These are phyloP conservation scores for Dryas integrifolia DNA, from an alignment of 331 rosid species.

Conservation along the genomic window DNA sequence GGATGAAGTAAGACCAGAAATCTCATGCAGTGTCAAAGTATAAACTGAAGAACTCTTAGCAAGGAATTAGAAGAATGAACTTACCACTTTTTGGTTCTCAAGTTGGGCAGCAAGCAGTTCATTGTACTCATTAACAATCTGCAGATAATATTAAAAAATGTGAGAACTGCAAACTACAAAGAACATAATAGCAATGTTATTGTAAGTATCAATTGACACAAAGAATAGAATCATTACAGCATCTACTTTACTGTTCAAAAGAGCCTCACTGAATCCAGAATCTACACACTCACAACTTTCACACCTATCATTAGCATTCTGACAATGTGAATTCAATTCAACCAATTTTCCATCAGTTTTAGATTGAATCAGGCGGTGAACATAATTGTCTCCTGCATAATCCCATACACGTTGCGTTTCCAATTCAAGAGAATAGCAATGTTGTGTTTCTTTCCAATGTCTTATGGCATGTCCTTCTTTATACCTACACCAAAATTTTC, in stretches of 20 bases:
- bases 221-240: slow-evolving; percentile 57
- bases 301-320: slow-evolving; percentile 48
- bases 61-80: slow-evolving; percentile 24
- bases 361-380: slow-evolving; percentile 88
- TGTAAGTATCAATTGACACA: slow-evolving; percentile 8
- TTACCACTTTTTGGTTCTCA: slow-evolving; percentile 82
- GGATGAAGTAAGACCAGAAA: slow-evolving; percentile 14
- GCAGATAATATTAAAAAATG: slow-evolving; percentile 29
- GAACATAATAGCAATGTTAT: not conserved
- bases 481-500: slow-evolving; percentile 49
- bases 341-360: slow-evolving; percentile 94
- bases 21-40: not conserved
- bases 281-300: slow-evolving; percentile 70
- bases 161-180: slow-evolving; percentile 12
- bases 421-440: slow-evolving; percentile 91
- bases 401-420: slow-evolving; percentile 97
- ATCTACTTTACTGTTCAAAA: slow-evolving; percentile 86
- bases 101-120: slow-evolving; percentile 86
- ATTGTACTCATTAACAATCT: slow-evolving; percentile 90
- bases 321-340: slow-evolving; percentile 75
- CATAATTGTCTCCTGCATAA: slow-evolving; percentile 93
- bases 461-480: slow-evolving; percentile 89
- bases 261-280: slow-evolving; percentile 68
- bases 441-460: slow-evolving; percentile 96
- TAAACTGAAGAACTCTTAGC: not conserved